A percentile compares a stretch with the other conserved stretches of the same genome.
Conservation (phyloP, 306 rosid genomes). For the Alnus rubra region DNA sequence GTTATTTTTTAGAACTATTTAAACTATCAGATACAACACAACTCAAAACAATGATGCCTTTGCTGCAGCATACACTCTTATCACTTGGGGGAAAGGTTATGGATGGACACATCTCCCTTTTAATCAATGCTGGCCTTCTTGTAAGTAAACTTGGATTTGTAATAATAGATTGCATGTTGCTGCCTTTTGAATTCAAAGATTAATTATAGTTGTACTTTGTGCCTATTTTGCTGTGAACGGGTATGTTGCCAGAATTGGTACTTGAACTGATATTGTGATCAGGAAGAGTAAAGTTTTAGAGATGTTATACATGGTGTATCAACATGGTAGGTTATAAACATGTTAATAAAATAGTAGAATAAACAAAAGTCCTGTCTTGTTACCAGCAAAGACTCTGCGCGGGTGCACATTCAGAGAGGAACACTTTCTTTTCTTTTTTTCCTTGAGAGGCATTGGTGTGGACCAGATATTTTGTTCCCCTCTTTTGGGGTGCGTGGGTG, state of each 20-base stretch:
- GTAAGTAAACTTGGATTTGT: slow-evolving; percentile 54
- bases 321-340: neutral
- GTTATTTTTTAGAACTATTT: neutral
- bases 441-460: no score
- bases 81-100: slow-evolving; percentile 88
- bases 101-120: slow-evolving; percentile 76
- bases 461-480: no score
- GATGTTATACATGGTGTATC: neutral
- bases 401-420: neutral
- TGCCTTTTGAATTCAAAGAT: neutral
- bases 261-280: neutral
- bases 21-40: neutral
- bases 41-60: slow-evolving; percentile 12
- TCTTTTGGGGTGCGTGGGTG: no score
- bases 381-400: neutral
- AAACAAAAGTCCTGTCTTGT: neutral
- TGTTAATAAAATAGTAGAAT: neutral
- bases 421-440: no score
- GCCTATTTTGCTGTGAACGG: neutral
- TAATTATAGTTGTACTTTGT: neutral
- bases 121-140: slow-evolving; percentile 80
- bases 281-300: neutral
- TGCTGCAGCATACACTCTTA: slow-evolving; percentile 71
- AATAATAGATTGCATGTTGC: slow-evolving; percentile 3
- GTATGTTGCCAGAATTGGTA: neutral